These are phyloP conservation scores for Lentinula edodes DNA, from an alignment of 768 basidiomycete species.

Conservation along the genomic window DNA sequence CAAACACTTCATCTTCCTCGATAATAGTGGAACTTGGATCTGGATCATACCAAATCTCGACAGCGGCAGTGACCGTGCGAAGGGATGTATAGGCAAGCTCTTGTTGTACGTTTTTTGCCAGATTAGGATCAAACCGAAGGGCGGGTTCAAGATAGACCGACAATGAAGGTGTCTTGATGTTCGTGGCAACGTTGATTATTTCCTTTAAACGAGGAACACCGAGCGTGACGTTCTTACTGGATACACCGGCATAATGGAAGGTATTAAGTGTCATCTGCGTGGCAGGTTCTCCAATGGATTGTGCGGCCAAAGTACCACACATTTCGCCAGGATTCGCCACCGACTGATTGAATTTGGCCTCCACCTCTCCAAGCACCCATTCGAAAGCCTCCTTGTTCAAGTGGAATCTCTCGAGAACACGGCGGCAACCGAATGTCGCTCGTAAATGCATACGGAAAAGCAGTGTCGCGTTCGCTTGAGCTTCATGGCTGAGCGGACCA, in stretches of 20 bases:
- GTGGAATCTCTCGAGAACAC: conserved; percentile 84
- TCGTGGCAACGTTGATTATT: conserved; percentile 97
- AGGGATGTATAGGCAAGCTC: conserved; percentile 92
- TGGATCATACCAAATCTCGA: conserved; percentile 98
- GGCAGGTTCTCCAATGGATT: conserved; percentile 98
- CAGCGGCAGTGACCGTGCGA: conserved; percentile 88
- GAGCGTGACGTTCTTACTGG: conserved; percentile 98
- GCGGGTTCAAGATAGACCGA: conserved; percentile 81
- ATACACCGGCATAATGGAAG: conserved; percentile 99
- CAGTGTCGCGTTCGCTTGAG: conserved; percentile 84
- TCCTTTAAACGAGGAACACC: conserved; percentile 99
- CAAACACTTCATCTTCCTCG: conserved; percentile 92
- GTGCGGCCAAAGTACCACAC: conserved; percentile 97
- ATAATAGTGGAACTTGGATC: conserved; percentile 89
- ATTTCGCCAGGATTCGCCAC: conserved; percentile 94
- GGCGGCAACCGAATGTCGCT: conserved; percentile 80
- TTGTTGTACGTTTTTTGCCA: conserved; percentile 87
- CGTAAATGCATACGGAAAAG: conserved; percentile 93
- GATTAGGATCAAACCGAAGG: conserved; percentile 50
- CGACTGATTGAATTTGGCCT: conserved; percentile 93
- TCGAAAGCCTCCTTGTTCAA: conserved; percentile 92
- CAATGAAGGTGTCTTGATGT: conserved; percentile 98
- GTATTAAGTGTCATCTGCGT: conserved; percentile 99
- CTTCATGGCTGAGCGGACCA: conserved; percentile 67
- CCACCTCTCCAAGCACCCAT: conserved; percentile 95